phyloP scores from a whole-genome alignment of 2,329 filamentous ascomycete genomes.

The Endoconidiophora polonica region DNA sequence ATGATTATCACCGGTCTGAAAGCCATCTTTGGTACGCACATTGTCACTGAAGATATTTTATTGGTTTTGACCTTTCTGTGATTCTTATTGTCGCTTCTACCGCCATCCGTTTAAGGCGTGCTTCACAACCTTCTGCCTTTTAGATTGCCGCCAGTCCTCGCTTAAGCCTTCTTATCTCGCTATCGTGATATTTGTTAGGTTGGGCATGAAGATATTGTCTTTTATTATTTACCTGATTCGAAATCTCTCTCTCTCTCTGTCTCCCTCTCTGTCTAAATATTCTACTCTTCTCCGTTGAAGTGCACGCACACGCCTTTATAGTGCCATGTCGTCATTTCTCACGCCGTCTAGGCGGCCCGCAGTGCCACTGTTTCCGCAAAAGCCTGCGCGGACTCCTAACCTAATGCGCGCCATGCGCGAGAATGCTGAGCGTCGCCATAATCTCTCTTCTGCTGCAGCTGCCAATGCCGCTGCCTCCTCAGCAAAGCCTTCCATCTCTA shows the following conservation, averaged over 20 bases:
- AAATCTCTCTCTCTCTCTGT: neutral
- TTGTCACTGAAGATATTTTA: too few relatives aligned
- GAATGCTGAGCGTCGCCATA: constrained; percentile 29
- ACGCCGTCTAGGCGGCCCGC: constrained; percentile 24
- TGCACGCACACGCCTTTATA: neutral
- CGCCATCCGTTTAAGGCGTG: too few relatives aligned
- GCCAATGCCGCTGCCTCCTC: constrained; percentile 18
- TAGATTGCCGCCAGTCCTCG: too few relatives aligned
- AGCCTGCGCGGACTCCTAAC: constrained; percentile 28
- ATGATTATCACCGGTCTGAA: too few relatives aligned
- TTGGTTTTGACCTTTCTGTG: too few relatives aligned
- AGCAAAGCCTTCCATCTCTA: constrained; percentile 17
- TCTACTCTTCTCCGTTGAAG: too few relatives aligned
- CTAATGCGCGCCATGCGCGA: constrained; percentile 35
- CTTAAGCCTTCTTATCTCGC: too few relatives aligned
- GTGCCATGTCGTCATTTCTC: constrained; percentile 31
- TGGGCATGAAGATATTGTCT: neutral
- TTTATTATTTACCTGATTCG: neutral
- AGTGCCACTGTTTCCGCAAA: constrained; percentile 17
- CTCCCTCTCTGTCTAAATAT: neutral
- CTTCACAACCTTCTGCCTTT: too few relatives aligned
- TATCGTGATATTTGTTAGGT: too few relatives aligned
- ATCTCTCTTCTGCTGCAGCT: constrained; percentile 16
- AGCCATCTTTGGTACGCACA: too few relatives aligned
- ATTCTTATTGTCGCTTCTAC: too few relatives aligned